Percentiles rank a stretch among this genome's conserved stretches.
These are phyloP conservation scores for Clavispora phyllophila DNA, from an alignment of 805 yeast species.

Conservation along the genomic window DNA sequence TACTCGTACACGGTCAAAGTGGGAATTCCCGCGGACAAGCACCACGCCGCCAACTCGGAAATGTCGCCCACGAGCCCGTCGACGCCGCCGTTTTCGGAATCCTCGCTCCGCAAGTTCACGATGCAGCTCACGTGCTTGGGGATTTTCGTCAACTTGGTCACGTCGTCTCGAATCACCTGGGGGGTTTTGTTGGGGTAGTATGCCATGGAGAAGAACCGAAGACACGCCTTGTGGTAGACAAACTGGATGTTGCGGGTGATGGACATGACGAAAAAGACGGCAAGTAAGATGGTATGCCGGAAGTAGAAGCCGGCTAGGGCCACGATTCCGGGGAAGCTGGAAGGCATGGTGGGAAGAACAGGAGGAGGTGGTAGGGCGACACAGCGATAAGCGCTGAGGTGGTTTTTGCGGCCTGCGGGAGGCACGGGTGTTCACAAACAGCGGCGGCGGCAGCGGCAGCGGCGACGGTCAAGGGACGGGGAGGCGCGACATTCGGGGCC, in stretches of 20 bases:
- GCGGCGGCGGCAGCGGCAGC: no score
- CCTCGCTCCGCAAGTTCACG: constrained; percentile 66
- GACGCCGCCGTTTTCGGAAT: constrained; percentile 85
- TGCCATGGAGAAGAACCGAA: constrained; percentile 54
- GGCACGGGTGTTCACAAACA: neutral
- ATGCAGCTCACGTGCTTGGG: constrained; percentile 76
- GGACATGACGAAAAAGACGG: constrained; percentile 53
- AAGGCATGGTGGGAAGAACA: constrained; percentile 17
- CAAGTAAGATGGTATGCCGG: constrained; percentile 28
- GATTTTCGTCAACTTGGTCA: constrained; percentile 62
- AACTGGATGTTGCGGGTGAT: constrained; percentile 49
- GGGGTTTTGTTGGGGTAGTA: constrained; percentile 74
- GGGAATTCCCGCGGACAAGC: constrained; percentile 80
- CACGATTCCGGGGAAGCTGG: neutral
- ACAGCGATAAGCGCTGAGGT: neutral
- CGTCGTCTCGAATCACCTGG: constrained; percentile 80
- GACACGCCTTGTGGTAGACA: constrained; percentile 45
- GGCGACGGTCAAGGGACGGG: no score
- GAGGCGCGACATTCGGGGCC: no score
- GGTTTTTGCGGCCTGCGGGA: neutral
- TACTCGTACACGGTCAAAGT: constrained; percentile 72
- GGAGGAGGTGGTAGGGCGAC: neutral
- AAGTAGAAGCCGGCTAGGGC: constrained; percentile 5
- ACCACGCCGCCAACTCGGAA: constrained; percentile 81
- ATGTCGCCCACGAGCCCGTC: constrained; percentile 75